Evolutionary conservation across 495 filamentous ascomycete genomes (phyloP).

Genomic region (Penicillium ochrochloron): DNA sequence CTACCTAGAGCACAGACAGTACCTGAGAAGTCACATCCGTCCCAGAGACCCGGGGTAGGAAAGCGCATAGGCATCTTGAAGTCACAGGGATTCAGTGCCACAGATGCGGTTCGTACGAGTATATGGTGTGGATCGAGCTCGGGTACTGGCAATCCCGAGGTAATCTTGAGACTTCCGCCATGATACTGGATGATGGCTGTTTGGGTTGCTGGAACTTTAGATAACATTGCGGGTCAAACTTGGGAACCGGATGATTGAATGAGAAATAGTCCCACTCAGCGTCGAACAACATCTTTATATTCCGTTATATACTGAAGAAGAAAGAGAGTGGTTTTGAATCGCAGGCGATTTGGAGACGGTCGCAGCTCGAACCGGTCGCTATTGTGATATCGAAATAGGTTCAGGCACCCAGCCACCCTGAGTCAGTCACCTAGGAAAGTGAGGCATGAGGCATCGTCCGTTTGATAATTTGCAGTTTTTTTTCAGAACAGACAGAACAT

Average conservation of each 20-base stretch:
- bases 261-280: neutral
- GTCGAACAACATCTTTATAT: neutral
- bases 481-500: neutral
- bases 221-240: conserved; percentile 4
- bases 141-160: conserved; percentile 27
- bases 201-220: conserved; percentile 18
- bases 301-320: neutral
- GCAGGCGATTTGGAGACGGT: neutral
- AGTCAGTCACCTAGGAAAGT: neutral
- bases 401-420: neutral
- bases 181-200: conserved; percentile 33
- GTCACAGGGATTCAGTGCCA: conserved; percentile 54
- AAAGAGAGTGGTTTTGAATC: neutral
- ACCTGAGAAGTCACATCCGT: conserved; percentile 53
- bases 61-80: conserved; percentile 46
- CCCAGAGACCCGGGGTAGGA: conserved; percentile 36
- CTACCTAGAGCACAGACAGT: conserved; percentile 37
- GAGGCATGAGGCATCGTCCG: neutral
- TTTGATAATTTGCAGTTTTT: neutral
- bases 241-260: neutral
- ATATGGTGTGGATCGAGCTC: conserved; percentile 27
- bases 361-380: neutral
- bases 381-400: neutral
- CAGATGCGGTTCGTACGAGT: conserved; percentile 38
- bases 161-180: conserved; percentile 24